Base-by-base conservation (phyloP, 2,329 filamentous ascomycete genomes). In the Trichoderma pleuroti region DNA sequence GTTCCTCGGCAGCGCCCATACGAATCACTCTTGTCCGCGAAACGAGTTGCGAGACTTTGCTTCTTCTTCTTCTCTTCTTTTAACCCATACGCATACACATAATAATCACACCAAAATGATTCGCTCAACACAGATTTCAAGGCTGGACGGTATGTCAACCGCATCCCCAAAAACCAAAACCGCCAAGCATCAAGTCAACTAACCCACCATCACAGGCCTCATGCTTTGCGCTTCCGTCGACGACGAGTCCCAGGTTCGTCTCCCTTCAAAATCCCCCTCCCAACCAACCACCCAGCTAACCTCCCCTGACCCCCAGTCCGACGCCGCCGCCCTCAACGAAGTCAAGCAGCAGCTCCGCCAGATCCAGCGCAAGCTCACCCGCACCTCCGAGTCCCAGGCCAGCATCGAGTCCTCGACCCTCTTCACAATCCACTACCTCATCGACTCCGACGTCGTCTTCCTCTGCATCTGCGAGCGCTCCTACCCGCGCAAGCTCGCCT, bases 401-500 rank as follows among this genome's bases (percentile, higher is more conserved):
- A 94, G 90, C 80, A 97, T 99, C 83, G 95, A 98, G 83, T 92
- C 91, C 75, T 91, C 91, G 75, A 90, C 92, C 74, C 77, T 80
- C 84, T 94, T 93, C 85, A 94, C 90, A 72, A 86, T 98, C 80
- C 94, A 99, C 87, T 97, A 97, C 86, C 85, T 95, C 73, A 92
- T 99, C 82, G 86, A 91, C 77, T 86, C 90, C 78, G 91, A 93
- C 76, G 87, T 99, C 75, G 91, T 94, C 83, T 98, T 97, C 86
- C 87, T 98, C 76, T 94, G 92, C 86, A 95, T 99, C 82, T 94
- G 93, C 85, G 94, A 98, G 82, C 88, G 90, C 71, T 93, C 93
- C 70, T 99, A 98, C 86, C 95, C 96, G 71, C 95, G 96, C 82
- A 98, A 99, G 83, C 92, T 99, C 62, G 95, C 97, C 78, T 97